These are phyloP conservation scores for Westerdykella ornata DNA, from an alignment of 2,329 filamentous ascomycete species.

Conservation along the genomic window DNA sequence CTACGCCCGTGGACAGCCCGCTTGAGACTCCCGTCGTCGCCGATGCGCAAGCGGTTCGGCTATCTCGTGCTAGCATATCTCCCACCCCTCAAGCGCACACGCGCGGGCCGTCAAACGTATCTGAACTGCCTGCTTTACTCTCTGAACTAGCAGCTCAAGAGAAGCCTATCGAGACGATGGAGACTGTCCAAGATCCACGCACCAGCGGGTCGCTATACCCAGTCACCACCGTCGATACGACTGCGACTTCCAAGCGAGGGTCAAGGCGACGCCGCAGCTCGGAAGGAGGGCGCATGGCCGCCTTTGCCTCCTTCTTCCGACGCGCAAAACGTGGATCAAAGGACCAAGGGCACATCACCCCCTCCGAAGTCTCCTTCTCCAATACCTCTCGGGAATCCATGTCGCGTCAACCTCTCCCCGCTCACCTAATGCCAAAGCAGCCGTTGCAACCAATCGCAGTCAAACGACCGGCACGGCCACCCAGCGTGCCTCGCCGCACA, in stretches of 20 bases:
- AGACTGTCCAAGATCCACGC: conserved; percentile 22
- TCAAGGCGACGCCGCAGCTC: conserved; percentile 29
- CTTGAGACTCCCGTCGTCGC: conserved; percentile 44
- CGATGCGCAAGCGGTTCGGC: conserved; percentile 44
- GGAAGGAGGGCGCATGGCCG: conserved; percentile 30
- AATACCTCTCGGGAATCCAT: conserved; percentile 90
- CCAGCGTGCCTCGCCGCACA: conserved; percentile 64
- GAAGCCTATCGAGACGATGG: conserved; percentile 40
- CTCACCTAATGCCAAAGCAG: conserved; percentile 41
- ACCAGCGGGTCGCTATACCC: conserved; percentile 31
- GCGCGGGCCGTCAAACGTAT: conserved; percentile 47
- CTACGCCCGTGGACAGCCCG: conserved; percentile 39
- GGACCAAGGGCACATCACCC: conserved; percentile 48
- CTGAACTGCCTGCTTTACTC: conserved; percentile 47
- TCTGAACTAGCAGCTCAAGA: conserved; percentile 35
- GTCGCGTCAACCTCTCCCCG: conserved; percentile 48
- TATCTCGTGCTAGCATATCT: conserved; percentile 44
- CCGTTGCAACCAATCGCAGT: conserved; percentile 33
- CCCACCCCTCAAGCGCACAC: conserved; percentile 43
- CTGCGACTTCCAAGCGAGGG: conserved; percentile 20
- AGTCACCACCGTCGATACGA: conserved; percentile 28
- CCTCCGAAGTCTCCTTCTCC: conserved; percentile 68
- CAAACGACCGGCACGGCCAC: conserved; percentile 37
- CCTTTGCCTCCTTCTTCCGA: conserved; percentile 58
- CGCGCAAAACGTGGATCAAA: conserved; percentile 48